Base-by-base conservation (phyloP, 2,329 filamentous ascomycete genomes). In the Xylaria sp. region DNA sequence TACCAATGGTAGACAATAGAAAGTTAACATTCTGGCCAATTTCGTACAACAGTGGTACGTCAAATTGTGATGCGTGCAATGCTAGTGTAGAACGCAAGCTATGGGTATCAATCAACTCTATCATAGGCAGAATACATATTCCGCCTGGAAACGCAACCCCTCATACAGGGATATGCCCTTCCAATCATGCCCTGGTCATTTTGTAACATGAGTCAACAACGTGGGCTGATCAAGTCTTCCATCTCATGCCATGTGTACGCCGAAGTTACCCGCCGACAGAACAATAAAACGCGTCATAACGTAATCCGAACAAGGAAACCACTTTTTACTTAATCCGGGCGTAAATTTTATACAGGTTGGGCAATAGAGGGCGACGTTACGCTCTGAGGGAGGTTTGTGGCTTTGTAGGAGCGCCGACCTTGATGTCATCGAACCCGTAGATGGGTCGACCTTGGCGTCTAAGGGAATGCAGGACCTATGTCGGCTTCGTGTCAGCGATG, bases 381-480 rank as follows among this genome's bases (percentile, higher is more conserved):
- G 13, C 1, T 5, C 15, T 11, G 7, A 22, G 25, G 29, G 6
- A 4, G n/a, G n/a, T 25, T 42, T 33, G 17, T 45, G 31, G 20
- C 22, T 67, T 61, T 10, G 5, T 10, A 15, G 45, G 29, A 3
- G 17, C 27, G 3, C 31, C 42, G 15, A 27, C 3, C 15, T 62
- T 47, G 1, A 73, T 63, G 0, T 83, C 80, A 27, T 87, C 87
- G 44, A 89, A 89, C 0, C 87, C 87, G 62, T 88, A 90, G 0
- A 90, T 82, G 0, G 87, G 85, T 0, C 78, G 74, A 0, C 87
- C 87, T 2, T 85, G 77, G 0, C 82, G 76, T 0, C 77, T 77
- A 0, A 90, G 75, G 0, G 83, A 78, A 58, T 85, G 82, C 0
- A 90, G 76, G 0, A 90, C 86, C 88, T 90, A 38, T 27, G 7